Conservation (phyloP, 192 early-diverging fungal species). For the Backusella sp. region DNA sequence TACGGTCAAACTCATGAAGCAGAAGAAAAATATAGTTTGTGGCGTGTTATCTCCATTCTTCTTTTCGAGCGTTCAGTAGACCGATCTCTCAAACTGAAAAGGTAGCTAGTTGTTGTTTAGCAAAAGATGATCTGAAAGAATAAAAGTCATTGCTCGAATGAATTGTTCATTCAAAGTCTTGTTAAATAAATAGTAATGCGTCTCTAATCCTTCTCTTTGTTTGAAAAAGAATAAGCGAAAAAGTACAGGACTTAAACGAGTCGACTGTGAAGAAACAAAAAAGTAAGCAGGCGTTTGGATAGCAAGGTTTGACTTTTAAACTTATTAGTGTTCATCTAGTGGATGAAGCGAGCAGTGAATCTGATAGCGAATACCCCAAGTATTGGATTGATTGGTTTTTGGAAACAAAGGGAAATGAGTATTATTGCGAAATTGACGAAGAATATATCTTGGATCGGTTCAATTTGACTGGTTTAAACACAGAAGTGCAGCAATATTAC, state of each 20-base stretch:
- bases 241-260: slow-evolving; percentile 11
- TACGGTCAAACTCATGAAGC: not conserved
- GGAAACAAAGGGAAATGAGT: slow-evolving; percentile 88
- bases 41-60: slow-evolving; percentile 5
- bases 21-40: not conserved
- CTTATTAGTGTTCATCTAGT: slow-evolving; percentile 24
- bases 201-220: not conserved
- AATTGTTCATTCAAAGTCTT: slow-evolving; percentile 7
- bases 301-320: not conserved
- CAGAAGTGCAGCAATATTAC: slow-evolving; percentile 85
- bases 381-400: slow-evolving; percentile 97
- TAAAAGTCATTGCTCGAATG: not conserved
- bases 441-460: slow-evolving; percentile 96
- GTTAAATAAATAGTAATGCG: not conserved
- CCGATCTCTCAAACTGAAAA: slow-evolving; percentile 14
- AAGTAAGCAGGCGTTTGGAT: not conserved
- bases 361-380: slow-evolving; percentile 58
- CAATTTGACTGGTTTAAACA: slow-evolving; percentile 89
- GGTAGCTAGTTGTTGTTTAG: not conserved
- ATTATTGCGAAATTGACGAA: slow-evolving; percentile 97
- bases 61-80: not conserved
- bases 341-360: slow-evolving; percentile 55
- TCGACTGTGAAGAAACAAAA: slow-evolving; percentile 14
- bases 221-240: slow-evolving; percentile 8
- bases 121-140: not conserved